Evolutionary conservation across 768 basidiomycete species (phyloP).

Genomic region (Pulveroboletus sp.): DNA sequence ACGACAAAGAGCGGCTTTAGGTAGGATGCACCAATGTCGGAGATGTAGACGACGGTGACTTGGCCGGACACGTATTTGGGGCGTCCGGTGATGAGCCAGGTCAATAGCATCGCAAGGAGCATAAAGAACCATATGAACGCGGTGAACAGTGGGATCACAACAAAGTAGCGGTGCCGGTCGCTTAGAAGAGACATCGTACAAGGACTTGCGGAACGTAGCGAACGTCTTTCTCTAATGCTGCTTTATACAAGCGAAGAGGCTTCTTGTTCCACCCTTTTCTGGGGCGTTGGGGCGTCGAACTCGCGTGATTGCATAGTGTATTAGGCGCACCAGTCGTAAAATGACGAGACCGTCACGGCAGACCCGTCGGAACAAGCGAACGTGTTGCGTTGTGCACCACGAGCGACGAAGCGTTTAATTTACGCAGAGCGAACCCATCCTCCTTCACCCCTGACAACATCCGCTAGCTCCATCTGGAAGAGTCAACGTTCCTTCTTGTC

Average conservation of each 20-base stretch:
- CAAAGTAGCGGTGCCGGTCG: slow-evolving; percentile 51
- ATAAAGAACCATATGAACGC: slow-evolving; percentile 69
- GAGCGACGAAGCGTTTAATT: too few species aligned
- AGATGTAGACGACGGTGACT: slow-evolving; percentile 65
- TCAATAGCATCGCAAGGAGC: slow-evolving; percentile 64
- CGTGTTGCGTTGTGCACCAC: not conserved
- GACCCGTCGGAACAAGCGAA: not conserved
- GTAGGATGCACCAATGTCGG: slow-evolving; percentile 67
- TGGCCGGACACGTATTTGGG: slow-evolving; percentile 47
- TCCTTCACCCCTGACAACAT: too few species aligned
- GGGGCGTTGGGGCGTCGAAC: not conserved
- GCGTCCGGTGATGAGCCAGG: slow-evolving; percentile 63
- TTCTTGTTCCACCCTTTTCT: not conserved
- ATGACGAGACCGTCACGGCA: not conserved
- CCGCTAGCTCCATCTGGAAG: too few species aligned
- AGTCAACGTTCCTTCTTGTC: slow-evolving; percentile 19
- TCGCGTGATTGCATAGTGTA: too few species aligned
- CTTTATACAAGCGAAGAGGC: slow-evolving; percentile 5
- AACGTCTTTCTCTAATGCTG: not conserved
- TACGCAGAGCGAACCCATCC: not conserved
- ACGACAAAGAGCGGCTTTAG: slow-evolving; percentile 74
- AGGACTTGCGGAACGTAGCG: not conserved
- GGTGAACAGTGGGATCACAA: slow-evolving; percentile 57
- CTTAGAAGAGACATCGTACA: slow-evolving; percentile 14
- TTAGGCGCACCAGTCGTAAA: too few species aligned